Evolutionary conservation across 306 rosid species (phyloP), one percentile per base, ranked within the genome.

Genomic region (Lotus japonicus): DNA sequence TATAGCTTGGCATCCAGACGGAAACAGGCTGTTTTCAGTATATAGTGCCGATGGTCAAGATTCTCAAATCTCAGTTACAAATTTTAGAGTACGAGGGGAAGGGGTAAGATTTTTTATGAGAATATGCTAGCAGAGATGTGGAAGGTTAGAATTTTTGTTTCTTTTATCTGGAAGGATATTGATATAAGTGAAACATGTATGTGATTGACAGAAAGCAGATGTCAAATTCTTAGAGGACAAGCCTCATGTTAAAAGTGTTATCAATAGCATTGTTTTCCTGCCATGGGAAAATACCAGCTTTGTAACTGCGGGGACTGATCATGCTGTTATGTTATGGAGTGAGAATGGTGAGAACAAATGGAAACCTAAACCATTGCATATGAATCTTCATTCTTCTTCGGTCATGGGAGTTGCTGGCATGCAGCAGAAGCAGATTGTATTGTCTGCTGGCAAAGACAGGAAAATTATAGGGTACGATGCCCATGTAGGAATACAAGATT

Each of bases 1-100:
- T 79, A 68, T 92, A 58, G 84, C 83, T 33, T 92, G 98, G 98
- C 98, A 92, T 49, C 98, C 97, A 4, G 86, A 88, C 18, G 98
- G 98, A 56, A 79, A 77, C 71, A 73, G 84, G 57, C 53, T 92
- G 54, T 90, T 88, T 82, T 84, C 92, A 50, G 91, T 81, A 13
- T 92, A 92, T 67, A 84, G 86, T 71, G 99, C 99, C 58, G 97
- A 94, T 74, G 64, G 77, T 60, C 92, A 95, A 19, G 99, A 94
- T 45, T 84, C 95, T 44, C 99, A 94, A 82, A 53, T 90, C 33
- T 60, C 97, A 61, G 72, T 85, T 41, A 60, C 84, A 38, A 70
- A 91, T 70, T 80, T 88, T 73, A 72, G 33, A 71, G 82, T 31
- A 31, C 7, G 21, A 21, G 38, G 52, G 10, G 51, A 61, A 73